Conservation (phyloP, 345 rosid species). For the Lepidium africanum region DNA sequence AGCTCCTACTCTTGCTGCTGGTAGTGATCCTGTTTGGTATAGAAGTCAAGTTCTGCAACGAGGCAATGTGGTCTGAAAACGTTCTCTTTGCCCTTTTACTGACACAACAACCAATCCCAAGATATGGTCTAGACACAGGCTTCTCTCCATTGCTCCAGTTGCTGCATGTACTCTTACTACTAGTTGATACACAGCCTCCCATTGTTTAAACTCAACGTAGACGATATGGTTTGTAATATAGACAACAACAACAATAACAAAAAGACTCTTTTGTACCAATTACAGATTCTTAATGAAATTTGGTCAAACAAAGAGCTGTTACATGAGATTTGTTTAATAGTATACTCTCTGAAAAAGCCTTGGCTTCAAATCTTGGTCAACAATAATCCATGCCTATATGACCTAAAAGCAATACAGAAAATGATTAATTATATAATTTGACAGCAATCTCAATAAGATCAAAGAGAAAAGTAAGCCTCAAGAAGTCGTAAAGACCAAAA, state of each 20-base stretch:
- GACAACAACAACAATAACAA: not conserved
- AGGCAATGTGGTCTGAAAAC: constrained; percentile 55
- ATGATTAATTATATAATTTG: constrained; percentile 29
- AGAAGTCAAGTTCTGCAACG: constrained; percentile 56
- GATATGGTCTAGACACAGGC: constrained; percentile 30
- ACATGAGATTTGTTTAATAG: constrained; percentile 1
- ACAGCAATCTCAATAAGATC: not conserved
- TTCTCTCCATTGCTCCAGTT: constrained; percentile 75
- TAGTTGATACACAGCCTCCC: constrained; percentile 93
- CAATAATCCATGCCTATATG: constrained; percentile 26
- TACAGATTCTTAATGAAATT: constrained; percentile 39
- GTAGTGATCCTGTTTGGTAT: constrained; percentile 66
- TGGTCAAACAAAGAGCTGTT: constrained; percentile 27
- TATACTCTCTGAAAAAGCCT: constrained; percentile 8
- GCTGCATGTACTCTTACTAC: constrained; percentile 81
- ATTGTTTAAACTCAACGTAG: constrained; percentile 33
- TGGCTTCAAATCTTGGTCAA: constrained; percentile 9
- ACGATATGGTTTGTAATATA: constrained; percentile 9
- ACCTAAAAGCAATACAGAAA: constrained; percentile 31
- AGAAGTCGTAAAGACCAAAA: constrained; percentile 31
- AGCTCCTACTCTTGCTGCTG: constrained; percentile 77
- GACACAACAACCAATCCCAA: constrained; percentile 49
- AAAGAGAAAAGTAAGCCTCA: constrained; percentile 22
- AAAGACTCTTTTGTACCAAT: constrained; percentile 10
- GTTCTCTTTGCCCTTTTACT: constrained; percentile 50